A percentile compares a stretch with the other conserved stretches of the same genome.
phyloP scores from a whole-genome alignment of 495 filamentous ascomycete genomes.

The Copromyces sp. region DNA sequence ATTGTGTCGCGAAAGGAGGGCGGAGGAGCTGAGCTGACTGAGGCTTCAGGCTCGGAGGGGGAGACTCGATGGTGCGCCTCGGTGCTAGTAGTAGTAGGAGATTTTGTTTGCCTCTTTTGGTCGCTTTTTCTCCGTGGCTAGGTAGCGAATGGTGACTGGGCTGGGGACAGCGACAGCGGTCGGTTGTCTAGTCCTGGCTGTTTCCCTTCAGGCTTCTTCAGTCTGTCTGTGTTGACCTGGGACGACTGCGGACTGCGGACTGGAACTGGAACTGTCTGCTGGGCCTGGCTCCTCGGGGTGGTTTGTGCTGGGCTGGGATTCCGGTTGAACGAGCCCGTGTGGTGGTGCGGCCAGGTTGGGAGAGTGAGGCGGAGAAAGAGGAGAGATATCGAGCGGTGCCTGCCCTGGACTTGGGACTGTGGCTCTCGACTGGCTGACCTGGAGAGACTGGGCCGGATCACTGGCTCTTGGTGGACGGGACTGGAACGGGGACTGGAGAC shows the following conservation, averaged over 20 bases:
- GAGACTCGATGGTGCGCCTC: neutral
- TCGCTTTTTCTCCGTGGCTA: neutral
- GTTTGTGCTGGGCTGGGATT: neutral
- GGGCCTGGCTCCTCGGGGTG: neutral
- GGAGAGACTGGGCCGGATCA: neutral
- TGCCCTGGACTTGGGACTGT: neutral
- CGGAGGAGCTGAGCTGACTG: neutral
- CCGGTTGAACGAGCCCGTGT: neutral
- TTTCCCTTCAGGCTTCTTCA: neutral
- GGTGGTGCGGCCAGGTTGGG: neutral
- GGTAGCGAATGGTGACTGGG: neutral
- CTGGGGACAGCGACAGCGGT: neutral
- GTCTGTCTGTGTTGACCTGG: neutral
- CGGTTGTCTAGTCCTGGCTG: neutral
- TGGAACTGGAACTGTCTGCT: neutral
- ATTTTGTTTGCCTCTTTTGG: neutral
- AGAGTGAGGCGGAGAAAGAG: neutral
- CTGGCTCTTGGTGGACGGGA: neutral
- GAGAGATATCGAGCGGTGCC: neutral
- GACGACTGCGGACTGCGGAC: neutral
- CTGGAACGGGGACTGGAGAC: neutral
- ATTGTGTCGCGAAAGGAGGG: neutral
- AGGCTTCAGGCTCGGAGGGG: neutral
- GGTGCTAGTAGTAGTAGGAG: neutral
- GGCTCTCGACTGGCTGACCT: neutral